Base-by-base conservation (phyloP, 805 yeast genomes). In the Torulaspora franciscae region DNA sequence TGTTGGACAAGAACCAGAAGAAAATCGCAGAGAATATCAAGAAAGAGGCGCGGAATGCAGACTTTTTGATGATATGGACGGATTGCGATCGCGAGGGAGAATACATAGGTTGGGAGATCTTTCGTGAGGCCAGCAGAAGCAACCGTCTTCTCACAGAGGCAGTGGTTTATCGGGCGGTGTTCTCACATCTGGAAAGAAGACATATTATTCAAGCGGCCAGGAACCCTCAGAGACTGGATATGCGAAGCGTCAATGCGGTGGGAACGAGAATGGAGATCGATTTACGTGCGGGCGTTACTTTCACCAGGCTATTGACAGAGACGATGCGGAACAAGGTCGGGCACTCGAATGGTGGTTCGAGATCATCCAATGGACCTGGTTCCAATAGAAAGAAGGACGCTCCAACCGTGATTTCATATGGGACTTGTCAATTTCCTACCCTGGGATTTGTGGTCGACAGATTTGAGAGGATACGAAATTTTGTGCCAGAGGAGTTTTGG, bases 61-160 rank as follows among this genome's bases (percentile, higher is more conserved):
- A 79, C 42, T 68, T 69, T 32, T 66, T 93, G 43, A 86, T 88
- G 85, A 87, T 93, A 6, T 93, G 99, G 98, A 93, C 99, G 0
- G 99, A 93, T 73, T 93, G 99, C 66, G 98, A 90, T 72, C 72
- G 97, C 29, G 98, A 90, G 62, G 98, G 98, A 1, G 98, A 90
- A 62, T 84, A 80, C 63, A 90, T 90, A 45, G 98, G 97, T 0
- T 79, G 74, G 68, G 96, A 90, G 56, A 79, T 95, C 11, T 72
- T 78, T 28, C 73, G 80, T 42, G 82, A 81, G n/a, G 96, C 95
- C 0, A 59, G 62, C 40, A 71, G 70, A 49, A 69, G 65, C 1
- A 67, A 58, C 38, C 62, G 65, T 1, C 50, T 66, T 1, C 57
- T 88, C 34, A 68, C 65, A 1, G 56, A 76, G 14, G 72, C 69